Evolutionary conservation across 2,329 filamentous ascomycete species (phyloP).

Genomic region (Aspergillus brunneoviolaceus): DNA sequence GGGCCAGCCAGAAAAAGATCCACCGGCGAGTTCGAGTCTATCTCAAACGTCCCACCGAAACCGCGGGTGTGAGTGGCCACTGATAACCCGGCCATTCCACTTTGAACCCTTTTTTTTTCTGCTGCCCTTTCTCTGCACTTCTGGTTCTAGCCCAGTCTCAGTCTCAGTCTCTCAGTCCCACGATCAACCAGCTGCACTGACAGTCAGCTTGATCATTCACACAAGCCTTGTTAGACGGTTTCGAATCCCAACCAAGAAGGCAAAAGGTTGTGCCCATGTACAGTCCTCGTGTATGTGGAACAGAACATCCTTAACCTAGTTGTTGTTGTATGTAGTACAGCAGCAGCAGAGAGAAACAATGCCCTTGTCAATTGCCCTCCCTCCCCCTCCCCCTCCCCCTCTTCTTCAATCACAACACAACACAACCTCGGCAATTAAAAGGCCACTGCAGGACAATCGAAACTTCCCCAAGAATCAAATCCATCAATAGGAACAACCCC

Average conservation of each 20-base stretch:
- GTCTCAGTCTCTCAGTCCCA: too few species aligned
- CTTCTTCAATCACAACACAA: background rate
- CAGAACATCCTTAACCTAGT: too few species aligned
- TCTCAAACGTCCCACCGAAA: conserved; percentile 14
- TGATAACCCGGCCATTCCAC: background rate
- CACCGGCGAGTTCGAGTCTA: conserved; percentile 14
- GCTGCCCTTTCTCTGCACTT: too few species aligned
- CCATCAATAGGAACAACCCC: background rate
- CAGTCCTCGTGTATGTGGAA: too few species aligned
- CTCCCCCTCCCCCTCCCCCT: background rate
- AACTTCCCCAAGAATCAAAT: background rate
- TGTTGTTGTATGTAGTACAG: background rate
- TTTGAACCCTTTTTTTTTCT: background rate
- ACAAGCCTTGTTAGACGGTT: background rate
- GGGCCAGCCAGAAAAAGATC: conserved; percentile 7
- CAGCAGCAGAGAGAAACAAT: background rate
- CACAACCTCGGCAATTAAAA: background rate
- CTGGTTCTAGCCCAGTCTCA: too few species aligned
- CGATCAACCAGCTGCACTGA: too few species aligned
- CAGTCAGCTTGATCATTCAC: background rate
- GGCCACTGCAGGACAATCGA: background rate
- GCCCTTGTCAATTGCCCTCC: background rate
- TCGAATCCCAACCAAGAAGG: too few species aligned
- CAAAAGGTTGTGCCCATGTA: too few species aligned
- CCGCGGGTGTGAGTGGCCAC: conserved; percentile 7